phyloP scores from a whole-genome alignment of 2,329 filamentous ascomycete genomes.

The Tolypocladium endophyticum region DNA sequence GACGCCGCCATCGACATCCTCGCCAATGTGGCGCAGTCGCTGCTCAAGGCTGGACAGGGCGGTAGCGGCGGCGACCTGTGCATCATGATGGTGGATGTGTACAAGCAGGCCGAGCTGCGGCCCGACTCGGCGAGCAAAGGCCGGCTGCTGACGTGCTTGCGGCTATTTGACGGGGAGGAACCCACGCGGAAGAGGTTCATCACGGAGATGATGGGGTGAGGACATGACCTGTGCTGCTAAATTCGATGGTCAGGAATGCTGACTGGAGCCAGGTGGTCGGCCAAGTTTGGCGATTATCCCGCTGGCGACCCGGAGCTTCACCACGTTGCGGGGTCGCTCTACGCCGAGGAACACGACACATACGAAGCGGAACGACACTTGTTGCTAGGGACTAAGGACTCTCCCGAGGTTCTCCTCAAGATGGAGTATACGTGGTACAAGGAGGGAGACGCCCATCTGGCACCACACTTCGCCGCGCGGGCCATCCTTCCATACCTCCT shows the following conservation, averaged over 20 bases:
- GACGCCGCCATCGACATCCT: conserved; percentile 78
- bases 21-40: conserved; percentile 69
- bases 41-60: conserved; percentile 86
- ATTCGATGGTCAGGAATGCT: conserved; percentile 1
- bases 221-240: not conserved
- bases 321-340: conserved; percentile 78
- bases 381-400: conserved; percentile 79
- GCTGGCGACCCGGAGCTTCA: conserved; percentile 91
- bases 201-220: conserved; percentile 67
- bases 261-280: conserved; percentile 53
- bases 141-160: conserved; percentile 65
- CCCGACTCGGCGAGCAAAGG: conserved; percentile 66
- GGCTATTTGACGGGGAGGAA: conserved; percentile 72
- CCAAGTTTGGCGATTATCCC: conserved; percentile 75
- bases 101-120: conserved; percentile 73
- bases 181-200: conserved; percentile 91
- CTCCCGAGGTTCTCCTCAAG: conserved; percentile 65
- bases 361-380: conserved; percentile 93
- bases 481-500: conserved; percentile 86
- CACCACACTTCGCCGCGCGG: conserved; percentile 74
- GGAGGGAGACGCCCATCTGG: conserved; percentile 78
- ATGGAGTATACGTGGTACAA: conserved; percentile 94
- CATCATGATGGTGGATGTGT: conserved; percentile 80
- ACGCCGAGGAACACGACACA: conserved; percentile 83
- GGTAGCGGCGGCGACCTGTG: conserved; percentile 87